These are phyloP conservation scores for Cryptosporidium ubiquitum DNA, from an alignment of 169 alveolate genomes.

Conservation along the genomic window DNA sequence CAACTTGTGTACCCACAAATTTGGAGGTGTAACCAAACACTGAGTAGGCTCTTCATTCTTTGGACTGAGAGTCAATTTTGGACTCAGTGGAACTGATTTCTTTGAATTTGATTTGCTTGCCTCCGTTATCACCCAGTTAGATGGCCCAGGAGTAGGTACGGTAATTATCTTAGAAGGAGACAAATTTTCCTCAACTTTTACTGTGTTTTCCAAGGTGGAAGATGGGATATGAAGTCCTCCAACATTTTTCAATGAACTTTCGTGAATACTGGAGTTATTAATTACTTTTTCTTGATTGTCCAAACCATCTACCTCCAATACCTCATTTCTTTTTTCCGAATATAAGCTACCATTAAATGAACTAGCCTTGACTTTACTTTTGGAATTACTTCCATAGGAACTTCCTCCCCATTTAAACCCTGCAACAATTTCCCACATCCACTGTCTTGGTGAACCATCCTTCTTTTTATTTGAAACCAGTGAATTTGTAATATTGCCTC, in stretches of 20 bases:
- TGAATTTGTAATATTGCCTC: background rate
- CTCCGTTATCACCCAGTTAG: slow-evolving; percentile 69
- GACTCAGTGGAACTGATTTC: slow-evolving; percentile 2
- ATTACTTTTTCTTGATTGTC: background rate
- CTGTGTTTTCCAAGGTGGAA: slow-evolving; percentile 10
- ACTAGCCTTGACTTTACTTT: slow-evolving; percentile 7
- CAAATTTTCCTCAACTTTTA: slow-evolving; percentile 7
- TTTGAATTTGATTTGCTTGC: slow-evolving; percentile 28
- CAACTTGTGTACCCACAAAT: slow-evolving; percentile 10
- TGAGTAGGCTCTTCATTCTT: slow-evolving; percentile 11
- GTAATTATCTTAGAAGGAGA: slow-evolving; percentile 67
- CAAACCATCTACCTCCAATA: background rate
- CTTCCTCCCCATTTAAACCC: slow-evolving; percentile 62
- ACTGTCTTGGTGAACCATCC: slow-evolving; percentile 72
- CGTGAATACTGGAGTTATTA: background rate
- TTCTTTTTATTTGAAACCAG: slow-evolving; percentile 7
- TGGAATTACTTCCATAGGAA: slow-evolving; percentile 3
- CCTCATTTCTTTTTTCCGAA: background rate
- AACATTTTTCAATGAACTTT: background rate
- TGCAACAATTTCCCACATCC: slow-evolving; percentile 73
- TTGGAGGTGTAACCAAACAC: slow-evolving; percentile 47
- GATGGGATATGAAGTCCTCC: background rate
- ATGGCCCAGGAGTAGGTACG: slow-evolving; percentile 69
- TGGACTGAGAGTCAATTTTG: slow-evolving; percentile 23
- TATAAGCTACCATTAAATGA: slow-evolving; percentile 12